A percentile compares a stretch with the other conserved stretches of the same genome.
Conservation (phyloP, 352 stramenopile genomes). For the Globisporangium camurandrum region DNA sequence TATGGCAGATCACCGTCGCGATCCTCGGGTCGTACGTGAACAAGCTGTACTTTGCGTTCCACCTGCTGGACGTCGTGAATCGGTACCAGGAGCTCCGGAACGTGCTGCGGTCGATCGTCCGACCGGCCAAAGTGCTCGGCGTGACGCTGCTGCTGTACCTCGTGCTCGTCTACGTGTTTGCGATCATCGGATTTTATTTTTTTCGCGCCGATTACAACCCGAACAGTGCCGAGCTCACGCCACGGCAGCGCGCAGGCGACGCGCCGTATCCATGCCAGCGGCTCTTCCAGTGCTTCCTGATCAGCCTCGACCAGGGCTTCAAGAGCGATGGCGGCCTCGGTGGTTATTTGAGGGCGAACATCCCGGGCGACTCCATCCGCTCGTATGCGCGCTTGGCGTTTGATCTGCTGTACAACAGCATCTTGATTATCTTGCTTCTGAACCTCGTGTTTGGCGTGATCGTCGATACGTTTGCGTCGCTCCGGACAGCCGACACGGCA, state of each 20-base stretch:
- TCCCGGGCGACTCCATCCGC: slow-evolving; percentile 20
- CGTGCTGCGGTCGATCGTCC: slow-evolving; percentile 54
- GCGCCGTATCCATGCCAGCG: slow-evolving; percentile 53
- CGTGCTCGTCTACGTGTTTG: slow-evolving; percentile 69
- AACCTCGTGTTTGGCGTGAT: slow-evolving; percentile 78
- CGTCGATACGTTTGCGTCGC: slow-evolving; percentile 74
- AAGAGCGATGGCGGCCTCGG: slow-evolving; percentile 59
- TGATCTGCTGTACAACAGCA: slow-evolving; percentile 59
- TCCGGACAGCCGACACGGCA: slow-evolving; percentile 55
- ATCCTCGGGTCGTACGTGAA: slow-evolving; percentile 58
- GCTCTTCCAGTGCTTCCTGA: slow-evolving; percentile 67
- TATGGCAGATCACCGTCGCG: slow-evolving; percentile 49
- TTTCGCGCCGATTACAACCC: slow-evolving; percentile 61
- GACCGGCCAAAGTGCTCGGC: slow-evolving; percentile 45
- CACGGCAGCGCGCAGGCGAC: slow-evolving; percentile 21
- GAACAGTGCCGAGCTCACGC: slow-evolving; percentile 17
- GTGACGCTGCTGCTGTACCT: slow-evolving; percentile 63
- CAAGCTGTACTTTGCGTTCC: slow-evolving; percentile 74
- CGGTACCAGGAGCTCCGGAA: slow-evolving; percentile 72
- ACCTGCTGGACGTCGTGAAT: slow-evolving; percentile 70
- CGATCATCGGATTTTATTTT: slow-evolving; percentile 62
- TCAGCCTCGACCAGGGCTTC: slow-evolving; percentile 64
- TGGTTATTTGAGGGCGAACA: slow-evolving; percentile 31
- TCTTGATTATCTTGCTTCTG: slow-evolving; percentile 66
- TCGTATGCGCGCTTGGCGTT: slow-evolving; percentile 57